Evolutionary conservation across 352 stramenopile species (phyloP).

Genomic region (Phytophthora rubi): DNA sequence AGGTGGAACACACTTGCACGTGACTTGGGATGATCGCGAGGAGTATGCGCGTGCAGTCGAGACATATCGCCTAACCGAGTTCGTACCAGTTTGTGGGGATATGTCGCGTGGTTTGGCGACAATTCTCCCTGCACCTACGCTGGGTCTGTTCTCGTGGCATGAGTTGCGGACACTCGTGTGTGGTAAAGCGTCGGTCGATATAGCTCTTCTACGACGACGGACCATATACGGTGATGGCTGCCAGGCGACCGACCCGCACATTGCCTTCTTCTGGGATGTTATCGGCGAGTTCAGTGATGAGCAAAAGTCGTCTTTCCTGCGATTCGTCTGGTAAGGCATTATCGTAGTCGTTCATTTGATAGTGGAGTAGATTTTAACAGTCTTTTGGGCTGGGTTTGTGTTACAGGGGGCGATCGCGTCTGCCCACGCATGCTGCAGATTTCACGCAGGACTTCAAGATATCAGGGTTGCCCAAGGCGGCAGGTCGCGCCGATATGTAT

Average conservation of each 20-base stretch:
- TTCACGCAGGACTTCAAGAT: constrained; percentile 93
- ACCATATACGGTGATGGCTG: constrained; percentile 93
- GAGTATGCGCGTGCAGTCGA: constrained; percentile 85
- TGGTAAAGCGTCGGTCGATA: constrained; percentile 88
- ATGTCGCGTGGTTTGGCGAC: constrained; percentile 84
- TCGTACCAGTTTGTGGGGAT: constrained; percentile 73
- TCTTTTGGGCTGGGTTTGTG: constrained; percentile 1
- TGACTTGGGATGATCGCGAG: constrained; percentile 91
- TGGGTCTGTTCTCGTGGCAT: constrained; percentile 88
- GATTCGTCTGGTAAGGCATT: constrained; percentile 80
- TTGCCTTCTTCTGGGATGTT: constrained; percentile 93
- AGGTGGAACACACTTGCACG: constrained; percentile 75
- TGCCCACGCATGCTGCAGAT: constrained; percentile 90
- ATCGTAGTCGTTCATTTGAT: background rate
- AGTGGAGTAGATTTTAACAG: constrained; percentile 6
- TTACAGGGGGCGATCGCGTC: constrained; percentile 74
- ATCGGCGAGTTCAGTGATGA: constrained; percentile 87
- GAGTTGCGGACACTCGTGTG: constrained; percentile 91
- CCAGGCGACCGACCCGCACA: constrained; percentile 83
- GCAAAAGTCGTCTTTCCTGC: constrained; percentile 91
- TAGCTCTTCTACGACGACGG: constrained; percentile 81
- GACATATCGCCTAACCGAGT: constrained; percentile 81
- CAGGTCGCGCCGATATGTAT: constrained; percentile 79
- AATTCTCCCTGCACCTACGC: constrained; percentile 81
- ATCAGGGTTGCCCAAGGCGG: constrained; percentile 80